These are phyloP conservation scores for Andrographis paniculata DNA, from an alignment of 305 asterid genomes.

Conservation along the genomic window DNA sequence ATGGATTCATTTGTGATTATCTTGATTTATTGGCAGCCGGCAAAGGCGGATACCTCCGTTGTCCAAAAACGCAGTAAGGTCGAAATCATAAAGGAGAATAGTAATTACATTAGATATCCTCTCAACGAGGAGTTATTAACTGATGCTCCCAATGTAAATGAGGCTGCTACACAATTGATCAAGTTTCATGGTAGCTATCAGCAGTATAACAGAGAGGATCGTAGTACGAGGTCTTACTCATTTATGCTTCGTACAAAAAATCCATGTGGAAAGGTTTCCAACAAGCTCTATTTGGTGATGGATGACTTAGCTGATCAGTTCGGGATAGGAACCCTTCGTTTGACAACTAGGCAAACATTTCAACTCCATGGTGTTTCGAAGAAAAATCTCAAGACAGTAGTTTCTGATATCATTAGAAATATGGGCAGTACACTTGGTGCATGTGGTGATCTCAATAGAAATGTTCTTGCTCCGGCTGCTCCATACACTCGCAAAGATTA, in stretches of 20 bases:
- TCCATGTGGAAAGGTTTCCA: slow-evolving; percentile 92
- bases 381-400: slow-evolving; percentile 78
- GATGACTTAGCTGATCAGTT: slow-evolving; percentile 94
- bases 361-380: slow-evolving; percentile 92
- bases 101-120: slow-evolving; percentile 86
- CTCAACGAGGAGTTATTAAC: slow-evolving; percentile 76
- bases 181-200: slow-evolving; percentile 98
- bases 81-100: slow-evolving; percentile 82
- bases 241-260: slow-evolving; percentile 97
- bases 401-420: slow-evolving; percentile 62
- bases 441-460: slow-evolving; percentile 94
- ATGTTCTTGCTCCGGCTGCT: slow-evolving; percentile 94
- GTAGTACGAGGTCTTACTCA: slow-evolving; percentile 70
- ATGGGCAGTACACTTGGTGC: slow-evolving; percentile 98
- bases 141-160: slow-evolving; percentile 75
- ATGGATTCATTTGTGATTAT: background rate
- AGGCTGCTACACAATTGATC: slow-evolving; percentile 84
- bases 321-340: slow-evolving; percentile 86
- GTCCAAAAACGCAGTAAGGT: slow-evolving; percentile 83
- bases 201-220: slow-evolving; percentile 88
- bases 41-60: slow-evolving; percentile 47
- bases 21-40: slow-evolving; percentile 44
- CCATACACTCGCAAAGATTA: slow-evolving; percentile 64
- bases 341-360: slow-evolving; percentile 94
- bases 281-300: slow-evolving; percentile 79